Conservation (phyloP, 73 alveolate species). For the Stentor roeselii region DNA sequence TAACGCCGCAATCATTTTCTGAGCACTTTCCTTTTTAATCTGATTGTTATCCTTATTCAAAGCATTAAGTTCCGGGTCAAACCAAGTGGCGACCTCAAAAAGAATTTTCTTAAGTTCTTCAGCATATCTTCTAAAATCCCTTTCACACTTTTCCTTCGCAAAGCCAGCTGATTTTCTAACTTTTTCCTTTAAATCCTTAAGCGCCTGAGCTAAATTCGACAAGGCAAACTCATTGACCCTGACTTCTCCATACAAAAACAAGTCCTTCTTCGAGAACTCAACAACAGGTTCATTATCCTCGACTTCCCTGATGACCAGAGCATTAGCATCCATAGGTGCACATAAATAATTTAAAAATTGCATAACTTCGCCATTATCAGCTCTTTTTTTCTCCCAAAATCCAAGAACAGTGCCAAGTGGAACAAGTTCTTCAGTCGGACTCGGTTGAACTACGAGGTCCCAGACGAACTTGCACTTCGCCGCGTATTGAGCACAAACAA, state of each 20-base stretch:
- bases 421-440: slow-evolving; percentile 12
- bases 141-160: slow-evolving; percentile 8
- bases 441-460: neutral
- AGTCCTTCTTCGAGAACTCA: slow-evolving; percentile 1
- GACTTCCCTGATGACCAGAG: neutral
- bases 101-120: neutral
- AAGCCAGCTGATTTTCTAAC: neutral
- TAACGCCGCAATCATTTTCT: neutral
- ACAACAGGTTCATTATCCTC: neutral
- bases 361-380: neutral
- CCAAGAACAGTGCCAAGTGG: slow-evolving; percentile 27
- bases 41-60: neutral
- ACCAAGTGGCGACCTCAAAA: neutral
- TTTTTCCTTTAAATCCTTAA: slow-evolving; percentile 24
- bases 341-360: neutral
- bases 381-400: slow-evolving; percentile 13
- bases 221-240: slow-evolving; percentile 11
- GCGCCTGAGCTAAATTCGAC: slow-evolving; percentile 24
- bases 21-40: neutral
- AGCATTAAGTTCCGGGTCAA: slow-evolving; percentile 1
- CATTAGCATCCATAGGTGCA: neutral
- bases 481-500: neutral
- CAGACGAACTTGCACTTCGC: neutral
- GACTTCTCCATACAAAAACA: slow-evolving; percentile 19
- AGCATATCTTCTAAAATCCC: slow-evolving; percentile 23